These are phyloP conservation scores for Trypanosoma cruzi DNA, from an alignment of 208 protist species.

Conservation along the genomic window DNA sequence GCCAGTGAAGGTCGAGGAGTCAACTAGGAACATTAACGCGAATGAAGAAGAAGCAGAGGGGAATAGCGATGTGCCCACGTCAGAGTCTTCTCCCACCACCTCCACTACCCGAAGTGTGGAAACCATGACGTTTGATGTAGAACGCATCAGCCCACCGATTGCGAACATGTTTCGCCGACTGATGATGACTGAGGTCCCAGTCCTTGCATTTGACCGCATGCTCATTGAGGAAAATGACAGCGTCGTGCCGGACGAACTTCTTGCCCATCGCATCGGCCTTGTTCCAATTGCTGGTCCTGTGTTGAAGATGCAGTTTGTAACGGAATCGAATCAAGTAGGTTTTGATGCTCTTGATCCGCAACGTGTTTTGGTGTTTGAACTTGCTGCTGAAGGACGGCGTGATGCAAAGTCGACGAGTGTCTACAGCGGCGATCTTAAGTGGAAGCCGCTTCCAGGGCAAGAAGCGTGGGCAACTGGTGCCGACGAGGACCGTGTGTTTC, in stretches of 20 bases:
- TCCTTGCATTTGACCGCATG: conserved; percentile 98
- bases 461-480: conserved; percentile 39
- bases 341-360: conserved; percentile 74
- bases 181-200: conserved; percentile 97
- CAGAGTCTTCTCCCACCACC: background rate
- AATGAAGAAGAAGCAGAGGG: conserved; percentile 27
- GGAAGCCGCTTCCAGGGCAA: conserved; percentile 92
- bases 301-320: conserved; percentile 88
- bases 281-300: conserved; percentile 97
- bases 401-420: conserved; percentile 79
- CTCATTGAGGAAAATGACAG: conserved; percentile 98
- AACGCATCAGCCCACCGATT: conserved; percentile 83
- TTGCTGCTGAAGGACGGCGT: conserved; percentile 64
- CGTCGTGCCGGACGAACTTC: conserved; percentile 97
- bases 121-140: conserved; percentile 84
- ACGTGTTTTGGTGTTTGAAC: conserved; percentile 83
- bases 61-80: background rate
- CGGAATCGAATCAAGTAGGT: conserved; percentile 43
- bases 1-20: background rate
- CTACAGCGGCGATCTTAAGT: conserved; percentile 92
- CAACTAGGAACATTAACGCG: background rate
- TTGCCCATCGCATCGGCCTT: conserved; percentile 97
- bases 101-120: conserved; percentile 73
- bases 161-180: conserved; percentile 98
- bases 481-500: conserved; percentile 78